Evolutionary conservation across 371 early-diverging fungal genomes (phyloP), one percentile per base, ranked within the genome.

Genomic region (Mucor lusitanicus): DNA sequence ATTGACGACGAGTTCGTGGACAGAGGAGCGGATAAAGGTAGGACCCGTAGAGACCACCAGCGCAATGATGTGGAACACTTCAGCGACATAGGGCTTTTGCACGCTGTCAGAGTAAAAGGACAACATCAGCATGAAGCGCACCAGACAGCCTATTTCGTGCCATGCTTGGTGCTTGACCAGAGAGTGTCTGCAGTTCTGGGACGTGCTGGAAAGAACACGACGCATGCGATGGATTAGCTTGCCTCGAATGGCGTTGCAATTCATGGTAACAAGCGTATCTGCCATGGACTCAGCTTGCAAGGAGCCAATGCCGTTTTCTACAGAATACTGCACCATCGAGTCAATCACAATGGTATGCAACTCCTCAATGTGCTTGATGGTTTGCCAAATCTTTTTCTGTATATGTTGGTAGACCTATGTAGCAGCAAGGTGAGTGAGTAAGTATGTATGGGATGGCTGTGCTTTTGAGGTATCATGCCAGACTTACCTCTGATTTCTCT

Each of bases 1-100:
- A 62, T 97, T 95, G 62, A 95, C 87, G 7, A 94, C 88, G 61
- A 95, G 82, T 8, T 94, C 95, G 69, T 95, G 96, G 8, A 96
- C 86, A 12, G 95, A 91, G 0, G 92, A 82, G 3, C 96, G 89
- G 58, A 95, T 90, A 30, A 92, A 72, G 0, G 93, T 89, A 0
- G 94, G 86, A 0, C 96, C 97, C 1, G 91, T 85, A 12, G 93
- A 93, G 9, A 92, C 87, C 57, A 95, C 66, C 59, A 95, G 74
- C 23, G 91, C 85, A 5, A 94, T 86, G 44, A 93, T 81, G 68
- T 95, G 92, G 53, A 92, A 91, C 6, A 95, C 67, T 61, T 97
- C 96, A 4, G 96, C 91, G 21, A 94, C 81, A 73, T 88, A 93
- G 59, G 88, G 86, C 50, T 87, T 87, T 13, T 90, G 89, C 55